Conservation (phyloP, 1,284 basidiomycete species). For the Microbotryum silenes-acaulis region DNA sequence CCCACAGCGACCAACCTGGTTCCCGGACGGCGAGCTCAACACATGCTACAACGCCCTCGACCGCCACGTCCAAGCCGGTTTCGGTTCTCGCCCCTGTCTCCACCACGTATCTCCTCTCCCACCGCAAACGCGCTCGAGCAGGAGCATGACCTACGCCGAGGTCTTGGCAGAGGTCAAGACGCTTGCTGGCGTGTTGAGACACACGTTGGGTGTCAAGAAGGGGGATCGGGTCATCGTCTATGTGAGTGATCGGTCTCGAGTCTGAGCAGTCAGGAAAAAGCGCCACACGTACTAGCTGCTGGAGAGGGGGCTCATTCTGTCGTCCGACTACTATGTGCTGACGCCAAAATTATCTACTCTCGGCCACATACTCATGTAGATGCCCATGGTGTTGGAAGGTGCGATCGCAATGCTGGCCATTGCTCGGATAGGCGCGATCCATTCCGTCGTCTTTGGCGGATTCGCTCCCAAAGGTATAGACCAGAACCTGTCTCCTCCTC, state of each 20-base stretch:
- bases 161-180: conserved; percentile 34
- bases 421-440: conserved; percentile 37
- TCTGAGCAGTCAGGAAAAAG: background rate
- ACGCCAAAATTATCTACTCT: background rate
- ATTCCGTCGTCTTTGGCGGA: conserved; percentile 39
- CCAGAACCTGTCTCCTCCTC: background rate
- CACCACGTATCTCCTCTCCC: conserved; percentile 12
- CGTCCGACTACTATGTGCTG: too few species aligned
- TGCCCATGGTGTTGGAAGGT: conserved; percentile 39
- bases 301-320: too few species aligned
- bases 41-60: conserved; percentile 16
- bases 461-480: conserved; percentile 29
- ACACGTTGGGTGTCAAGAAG: conserved; percentile 32
- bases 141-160: conserved; percentile 24
- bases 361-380: background rate
- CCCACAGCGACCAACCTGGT: conserved; percentile 4
- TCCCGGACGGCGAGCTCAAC: conserved; percentile 6
- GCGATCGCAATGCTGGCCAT: conserved; percentile 38
- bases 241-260: background rate
- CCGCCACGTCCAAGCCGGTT: conserved; percentile 8
- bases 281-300: too few species aligned
- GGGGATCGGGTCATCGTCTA: conserved; percentile 38
- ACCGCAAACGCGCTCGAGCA: conserved; percentile 8
- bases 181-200: conserved; percentile 34
- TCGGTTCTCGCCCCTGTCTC: background rate